These are phyloP conservation scores for Xylaria cubensis DNA, from an alignment of 495 filamentous ascomycete genomes.

Conservation along the genomic window DNA sequence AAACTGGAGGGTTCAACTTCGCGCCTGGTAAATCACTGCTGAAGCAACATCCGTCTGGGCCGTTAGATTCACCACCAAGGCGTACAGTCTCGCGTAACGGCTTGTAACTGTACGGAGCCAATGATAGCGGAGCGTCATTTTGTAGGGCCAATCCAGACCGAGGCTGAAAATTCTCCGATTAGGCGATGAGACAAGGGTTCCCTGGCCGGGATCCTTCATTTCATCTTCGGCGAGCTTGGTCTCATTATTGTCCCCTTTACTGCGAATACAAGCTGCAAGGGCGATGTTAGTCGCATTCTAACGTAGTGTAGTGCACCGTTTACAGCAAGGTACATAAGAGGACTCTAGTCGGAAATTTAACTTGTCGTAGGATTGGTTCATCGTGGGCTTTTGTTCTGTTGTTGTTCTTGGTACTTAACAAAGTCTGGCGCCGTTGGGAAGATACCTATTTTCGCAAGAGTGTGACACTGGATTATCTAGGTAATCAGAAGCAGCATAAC, in stretches of 20 bases:
- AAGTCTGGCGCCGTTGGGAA: neutral
- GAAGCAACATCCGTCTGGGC: constrained; percentile 6
- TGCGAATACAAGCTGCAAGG: constrained; percentile 6
- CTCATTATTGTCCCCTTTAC: neutral
- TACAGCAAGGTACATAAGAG: neutral
- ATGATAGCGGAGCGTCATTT: constrained; percentile 12
- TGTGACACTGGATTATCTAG: neutral
- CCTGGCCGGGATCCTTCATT: constrained; percentile 14
- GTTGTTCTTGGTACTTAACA: neutral
- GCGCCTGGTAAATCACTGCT: constrained; percentile 17
- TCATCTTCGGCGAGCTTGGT: constrained; percentile 10
- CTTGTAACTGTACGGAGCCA: constrained; percentile 18
- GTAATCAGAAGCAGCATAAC: neutral
- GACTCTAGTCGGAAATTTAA: neutral
- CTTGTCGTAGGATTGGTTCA: constrained; percentile 18
- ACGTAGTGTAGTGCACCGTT: neutral
- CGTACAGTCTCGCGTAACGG: constrained; percentile 6
- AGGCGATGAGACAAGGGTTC: constrained; percentile 24
- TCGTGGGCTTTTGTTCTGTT: neutral
- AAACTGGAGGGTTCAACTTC: neutral
- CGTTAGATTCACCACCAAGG: constrained; percentile 5
- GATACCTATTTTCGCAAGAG: neutral
- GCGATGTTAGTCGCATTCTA: neutral
- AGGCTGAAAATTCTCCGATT: constrained; percentile 25
- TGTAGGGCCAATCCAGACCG: constrained; percentile 10